Evolutionary conservation across 495 filamentous ascomycete genomes (phyloP).

Genomic region (Aspergillus olivimuriae): DNA sequence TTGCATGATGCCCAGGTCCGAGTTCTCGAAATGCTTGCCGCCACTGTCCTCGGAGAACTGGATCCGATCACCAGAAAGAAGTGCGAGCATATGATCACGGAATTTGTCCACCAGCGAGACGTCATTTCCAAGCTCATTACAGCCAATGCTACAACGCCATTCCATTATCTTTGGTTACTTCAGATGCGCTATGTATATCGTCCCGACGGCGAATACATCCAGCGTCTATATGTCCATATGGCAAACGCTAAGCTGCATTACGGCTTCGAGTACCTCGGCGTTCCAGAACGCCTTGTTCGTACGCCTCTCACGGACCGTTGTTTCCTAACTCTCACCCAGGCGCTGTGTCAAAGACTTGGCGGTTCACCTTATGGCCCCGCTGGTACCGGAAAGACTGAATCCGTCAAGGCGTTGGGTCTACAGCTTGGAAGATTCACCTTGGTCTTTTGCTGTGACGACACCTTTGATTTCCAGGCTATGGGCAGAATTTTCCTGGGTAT

Average conservation of each 20-base stretch:
- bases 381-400: slow-evolving; percentile 99
- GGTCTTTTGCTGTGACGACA: slow-evolving; percentile 98
- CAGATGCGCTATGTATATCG: slow-evolving; percentile 95
- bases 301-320: slow-evolving; percentile 96
- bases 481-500: slow-evolving; percentile 98
- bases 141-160: slow-evolving; percentile 65
- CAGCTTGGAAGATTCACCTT: slow-evolving; percentile 96
- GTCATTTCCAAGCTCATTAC: slow-evolving; percentile 76
- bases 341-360: slow-evolving; percentile 87
- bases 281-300: slow-evolving; percentile 89
- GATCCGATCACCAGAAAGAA: slow-evolving; percentile 85
- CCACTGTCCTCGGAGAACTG: slow-evolving; percentile 84
- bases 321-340: slow-evolving; percentile 95
- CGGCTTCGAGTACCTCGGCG: slow-evolving; percentile 96
- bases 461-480: slow-evolving; percentile 99
- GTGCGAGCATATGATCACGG: slow-evolving; percentile 97
- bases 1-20: slow-evolving; percentile 72
- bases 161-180: slow-evolving; percentile 88
- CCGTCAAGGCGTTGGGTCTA: slow-evolving; percentile 93
- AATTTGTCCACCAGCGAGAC: slow-evolving; percentile 96
- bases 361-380: slow-evolving; percentile 97
- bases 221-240: slow-evolving; percentile 88
- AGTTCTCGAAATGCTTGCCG: slow-evolving; percentile 74
- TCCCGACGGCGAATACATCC: slow-evolving; percentile 70
- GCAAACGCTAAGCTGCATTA: slow-evolving; percentile 93